Base-by-base conservation (phyloP, 768 basidiomycete genomes). In the Suillus subluteus region DNA sequence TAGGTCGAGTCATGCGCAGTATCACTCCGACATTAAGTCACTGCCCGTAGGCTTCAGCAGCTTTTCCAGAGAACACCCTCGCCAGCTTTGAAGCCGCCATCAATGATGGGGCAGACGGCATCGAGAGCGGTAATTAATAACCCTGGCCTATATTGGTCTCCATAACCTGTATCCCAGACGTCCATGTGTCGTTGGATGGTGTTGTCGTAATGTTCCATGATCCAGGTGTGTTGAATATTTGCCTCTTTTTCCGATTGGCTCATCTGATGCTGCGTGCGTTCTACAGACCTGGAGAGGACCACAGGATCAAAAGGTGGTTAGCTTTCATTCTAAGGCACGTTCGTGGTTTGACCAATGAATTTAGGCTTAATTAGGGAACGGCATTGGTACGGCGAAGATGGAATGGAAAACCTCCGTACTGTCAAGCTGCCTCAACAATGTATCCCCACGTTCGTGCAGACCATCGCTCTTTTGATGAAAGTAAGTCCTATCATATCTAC, bases 201-300 rank as follows among this genome's bases (percentile, higher is more conserved):
- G 87, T 93, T 48, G 91, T 99, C 41, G 79, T 98, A 58, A 94
- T 98, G 93, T 98, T 97, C 81, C 97, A 99, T 79, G 97, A 98
- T 78, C 92, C 95, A 18, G 86, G 89, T 91, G 71, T 71, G 83
- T 70, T 30, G 21, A 30, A 35, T n/a, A 65, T 58, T 69, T 62
- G 72, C 67, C 65, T 41, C 67, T 71, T 63, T 70, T 58, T 68
- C 48, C 58, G 70, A 62, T 72, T 73, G 32, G 67, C 72, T 71
- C 74, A 69, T 68, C 21, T 63, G 56, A 65, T 66, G 74, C 41
- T 69, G 71, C 69, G 73, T 72, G 70, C 66, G 43, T 62, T 65
- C 67, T 46, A 15, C 74, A 87, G 90, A 85, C 32, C 80, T 97
- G 63, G 84, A 86, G 66, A 84, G 96, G 69, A 97, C 95, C 3